Conservation (phyloP, 768 basidiomycete genomes). For the Neoboletus magnificus region DNA sequence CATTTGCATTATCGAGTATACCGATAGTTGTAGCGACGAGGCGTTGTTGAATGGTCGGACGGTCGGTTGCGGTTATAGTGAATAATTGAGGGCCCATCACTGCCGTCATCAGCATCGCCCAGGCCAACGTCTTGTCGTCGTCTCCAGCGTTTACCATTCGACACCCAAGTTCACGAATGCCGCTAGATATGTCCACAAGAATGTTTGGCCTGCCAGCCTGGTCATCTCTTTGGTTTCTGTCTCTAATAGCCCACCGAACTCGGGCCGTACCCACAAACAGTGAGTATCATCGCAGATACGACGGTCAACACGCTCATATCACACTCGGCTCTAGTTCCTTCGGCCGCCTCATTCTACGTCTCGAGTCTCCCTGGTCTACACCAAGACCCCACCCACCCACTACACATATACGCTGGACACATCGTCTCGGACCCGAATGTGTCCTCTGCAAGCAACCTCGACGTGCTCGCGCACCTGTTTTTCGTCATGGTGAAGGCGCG, state of each 20-base stretch:
- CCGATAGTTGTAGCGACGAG: neutral
- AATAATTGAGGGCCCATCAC: neutral
- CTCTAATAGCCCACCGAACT: conserved; percentile 2
- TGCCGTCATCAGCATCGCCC: conserved; percentile 3
- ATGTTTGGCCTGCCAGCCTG: conserved; percentile 5
- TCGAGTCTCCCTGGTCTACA: conserved; percentile 71
- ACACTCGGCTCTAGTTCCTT: conserved; percentile 48
- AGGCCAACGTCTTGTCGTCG: neutral
- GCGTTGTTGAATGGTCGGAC: neutral
- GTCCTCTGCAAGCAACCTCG: conserved; percentile 45
- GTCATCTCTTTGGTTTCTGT: conserved; percentile 17
- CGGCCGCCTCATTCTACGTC: conserved; percentile 84
- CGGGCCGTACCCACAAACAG: conserved; percentile 40
- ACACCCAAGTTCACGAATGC: neutral
- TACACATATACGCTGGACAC: conserved; percentile 85
- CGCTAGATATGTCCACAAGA: conserved; percentile 4
- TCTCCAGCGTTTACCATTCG: neutral
- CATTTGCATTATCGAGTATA: neutral
- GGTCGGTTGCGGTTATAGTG: neutral
- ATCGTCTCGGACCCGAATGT: conserved; percentile 73
- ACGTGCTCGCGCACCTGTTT: conserved; percentile 74
- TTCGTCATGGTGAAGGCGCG: conserved; percentile 90
- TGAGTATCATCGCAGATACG: conserved; percentile 20
- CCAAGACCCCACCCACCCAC: conserved; percentile 63
- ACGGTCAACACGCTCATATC: neutral